Conservation (phyloP, 2,329 filamentous ascomycete species). For the Colletotrichum salicis region DNA sequence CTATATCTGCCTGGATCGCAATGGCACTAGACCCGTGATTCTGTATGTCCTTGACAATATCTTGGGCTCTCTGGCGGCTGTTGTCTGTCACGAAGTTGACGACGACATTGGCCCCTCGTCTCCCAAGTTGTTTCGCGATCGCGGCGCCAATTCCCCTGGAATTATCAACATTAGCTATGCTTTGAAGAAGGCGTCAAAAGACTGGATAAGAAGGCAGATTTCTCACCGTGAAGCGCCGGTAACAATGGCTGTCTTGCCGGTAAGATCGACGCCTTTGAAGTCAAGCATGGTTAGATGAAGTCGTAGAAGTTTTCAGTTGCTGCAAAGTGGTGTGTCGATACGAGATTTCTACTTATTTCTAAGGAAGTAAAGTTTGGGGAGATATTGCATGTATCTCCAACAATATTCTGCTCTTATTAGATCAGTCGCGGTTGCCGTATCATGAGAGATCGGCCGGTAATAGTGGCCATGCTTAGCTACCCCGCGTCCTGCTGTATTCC, state of each 20-base stretch:
- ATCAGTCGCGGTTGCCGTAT: background rate
- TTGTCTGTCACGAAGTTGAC: slow-evolving; percentile 36
- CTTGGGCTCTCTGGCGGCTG: slow-evolving; percentile 35
- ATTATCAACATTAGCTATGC: background rate
- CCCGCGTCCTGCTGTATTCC: background rate
- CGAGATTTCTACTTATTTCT: background rate
- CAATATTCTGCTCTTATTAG: background rate
- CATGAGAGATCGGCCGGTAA: background rate
- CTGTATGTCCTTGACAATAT: slow-evolving; percentile 36
- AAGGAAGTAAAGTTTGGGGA: background rate
- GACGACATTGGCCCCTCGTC: slow-evolving; percentile 58
- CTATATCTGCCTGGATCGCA: slow-evolving; percentile 35
- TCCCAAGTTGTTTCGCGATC: slow-evolving; percentile 71
- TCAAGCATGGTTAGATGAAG: slow-evolving; percentile 9
- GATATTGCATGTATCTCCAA: no score
- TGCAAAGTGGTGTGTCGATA: no score
- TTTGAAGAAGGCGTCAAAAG: background rate
- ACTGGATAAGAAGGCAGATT: background rate
- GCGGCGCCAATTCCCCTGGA: slow-evolving; percentile 62
- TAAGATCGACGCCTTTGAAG: slow-evolving; percentile 38
- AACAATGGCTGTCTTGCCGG: slow-evolving; percentile 36
- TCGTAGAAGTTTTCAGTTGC: background rate
- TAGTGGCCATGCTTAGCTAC: background rate
- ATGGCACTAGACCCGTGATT: slow-evolving; percentile 34
- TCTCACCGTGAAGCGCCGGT: slow-evolving; percentile 33